These are phyloP conservation scores for Orbilia ellipsospora DNA, from an alignment of 2,329 filamentous ascomycete species.

Conservation along the genomic window DNA sequence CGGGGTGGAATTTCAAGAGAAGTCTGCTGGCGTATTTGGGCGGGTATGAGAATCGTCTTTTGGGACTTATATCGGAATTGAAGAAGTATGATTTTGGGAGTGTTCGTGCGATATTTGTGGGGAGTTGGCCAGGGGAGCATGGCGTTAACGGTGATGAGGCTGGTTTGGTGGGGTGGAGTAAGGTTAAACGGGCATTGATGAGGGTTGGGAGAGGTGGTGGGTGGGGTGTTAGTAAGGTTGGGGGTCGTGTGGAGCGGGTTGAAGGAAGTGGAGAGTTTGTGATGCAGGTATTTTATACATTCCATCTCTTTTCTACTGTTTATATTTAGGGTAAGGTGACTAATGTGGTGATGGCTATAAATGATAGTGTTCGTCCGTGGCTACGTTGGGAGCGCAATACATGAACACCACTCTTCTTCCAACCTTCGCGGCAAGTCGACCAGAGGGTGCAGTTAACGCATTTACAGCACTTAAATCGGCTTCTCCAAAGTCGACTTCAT, in stretches of 20 bases:
- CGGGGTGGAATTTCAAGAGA: slow-evolving; percentile 76
- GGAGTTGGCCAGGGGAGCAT: slow-evolving; percentile 79
- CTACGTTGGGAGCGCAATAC: slow-evolving; percentile 35
- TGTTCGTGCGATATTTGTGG: slow-evolving; percentile 78
- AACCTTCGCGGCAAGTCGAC: slow-evolving; percentile 29
- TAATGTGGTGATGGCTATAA: background rate
- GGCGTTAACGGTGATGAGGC: slow-evolving; percentile 64
- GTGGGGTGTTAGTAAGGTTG: slow-evolving; percentile 15
- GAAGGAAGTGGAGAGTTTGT: slow-evolving; percentile 65
- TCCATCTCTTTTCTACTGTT: too few species aligned
- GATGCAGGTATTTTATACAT: slow-evolving; percentile 71
- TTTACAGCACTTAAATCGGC: slow-evolving; percentile 40
- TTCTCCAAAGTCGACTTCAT: slow-evolving; percentile 51
- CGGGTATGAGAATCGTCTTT: slow-evolving; percentile 73
- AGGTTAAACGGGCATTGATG: slow-evolving; percentile 71
- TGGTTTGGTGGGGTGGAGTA: slow-evolving; percentile 82
- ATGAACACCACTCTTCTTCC: slow-evolving; percentile 35
- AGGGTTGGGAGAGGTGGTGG: slow-evolving; percentile 52
- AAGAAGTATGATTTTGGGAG: slow-evolving; percentile 74
- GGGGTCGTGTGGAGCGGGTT: slow-evolving; percentile 61
- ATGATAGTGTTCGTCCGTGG: slow-evolving; percentile 43
- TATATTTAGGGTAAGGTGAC: background rate
- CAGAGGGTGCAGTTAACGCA: slow-evolving; percentile 64
- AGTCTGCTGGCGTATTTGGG: slow-evolving; percentile 79
- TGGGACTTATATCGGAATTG: slow-evolving; percentile 70